A percentile compares a stretch with the other conserved stretches of the same genome.
phyloP scores from a whole-genome alignment of 768 basidiomycete species.

The Gloeopeniophorella convolvens region DNA sequence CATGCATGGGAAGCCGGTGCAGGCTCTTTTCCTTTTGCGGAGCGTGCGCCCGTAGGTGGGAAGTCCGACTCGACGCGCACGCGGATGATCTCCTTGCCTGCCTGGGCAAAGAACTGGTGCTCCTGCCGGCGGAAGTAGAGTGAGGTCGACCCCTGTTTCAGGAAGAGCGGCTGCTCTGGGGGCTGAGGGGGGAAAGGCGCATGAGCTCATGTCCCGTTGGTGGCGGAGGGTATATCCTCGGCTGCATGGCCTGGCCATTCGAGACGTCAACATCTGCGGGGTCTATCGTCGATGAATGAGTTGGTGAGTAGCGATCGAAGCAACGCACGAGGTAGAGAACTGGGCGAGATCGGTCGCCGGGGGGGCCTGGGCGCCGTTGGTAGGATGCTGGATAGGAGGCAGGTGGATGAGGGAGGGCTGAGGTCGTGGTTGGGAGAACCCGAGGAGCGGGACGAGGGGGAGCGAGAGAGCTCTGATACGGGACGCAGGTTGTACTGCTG shows the following conservation, averaged over 20 bases:
- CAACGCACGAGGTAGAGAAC: constrained; percentile 18
- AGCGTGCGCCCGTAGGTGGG: constrained; percentile 18
- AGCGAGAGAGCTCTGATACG: constrained; percentile 17
- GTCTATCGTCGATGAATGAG: not conserved
- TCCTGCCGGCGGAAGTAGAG: constrained; percentile 72
- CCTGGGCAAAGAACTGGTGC: constrained; percentile 74
- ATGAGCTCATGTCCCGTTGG: constrained; percentile 80
- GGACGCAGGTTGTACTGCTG: constrained; percentile 20
- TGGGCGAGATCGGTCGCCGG: constrained; percentile 18
- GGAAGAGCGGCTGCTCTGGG: constrained; percentile 45
- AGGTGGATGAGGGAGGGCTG: constrained; percentile 16
- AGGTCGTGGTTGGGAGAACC: constrained; percentile 12
- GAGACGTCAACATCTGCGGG: constrained; percentile 57
- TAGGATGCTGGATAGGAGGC: constrained; percentile 17
- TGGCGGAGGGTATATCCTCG: constrained; percentile 64
- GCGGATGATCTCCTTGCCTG: constrained; percentile 71
- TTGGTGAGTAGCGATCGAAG: not conserved
- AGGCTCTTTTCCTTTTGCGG: constrained; percentile 17
- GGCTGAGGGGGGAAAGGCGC: constrained; percentile 71
- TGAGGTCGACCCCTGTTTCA: constrained; percentile 59
- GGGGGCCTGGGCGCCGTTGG: constrained; percentile 8
- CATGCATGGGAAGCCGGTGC: constrained; percentile 5
- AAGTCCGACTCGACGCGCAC: constrained; percentile 67
- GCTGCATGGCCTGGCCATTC: constrained; percentile 40
- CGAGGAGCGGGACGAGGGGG: constrained; percentile 15